A percentile compares a stretch with the other conserved stretches of the same genome.
phyloP scores from a whole-genome alignment of 2,329 filamentous ascomycete genomes.

The Lizonia empirigonia region DNA sequence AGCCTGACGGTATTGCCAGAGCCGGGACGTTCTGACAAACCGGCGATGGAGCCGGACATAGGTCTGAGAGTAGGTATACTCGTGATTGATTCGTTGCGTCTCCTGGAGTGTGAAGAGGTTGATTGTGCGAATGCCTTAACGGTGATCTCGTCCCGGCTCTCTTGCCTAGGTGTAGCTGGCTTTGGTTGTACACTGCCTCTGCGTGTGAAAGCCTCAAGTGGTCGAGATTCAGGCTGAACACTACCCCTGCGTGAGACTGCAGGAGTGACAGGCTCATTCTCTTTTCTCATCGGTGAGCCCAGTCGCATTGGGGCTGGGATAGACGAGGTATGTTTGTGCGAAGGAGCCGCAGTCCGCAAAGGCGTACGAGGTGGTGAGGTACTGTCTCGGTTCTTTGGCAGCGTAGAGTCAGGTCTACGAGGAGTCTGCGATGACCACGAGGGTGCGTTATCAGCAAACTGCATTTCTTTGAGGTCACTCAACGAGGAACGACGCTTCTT shows the following conservation, averaged over 20 bases:
- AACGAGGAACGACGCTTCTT: slow-evolving; percentile 91
- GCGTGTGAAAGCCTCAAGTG: slow-evolving; percentile 13
- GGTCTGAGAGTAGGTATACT: slow-evolving; percentile 56
- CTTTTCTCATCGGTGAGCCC: slow-evolving; percentile 54
- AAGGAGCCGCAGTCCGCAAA: slow-evolving; percentile 38
- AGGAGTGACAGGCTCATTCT: slow-evolving; percentile 48
- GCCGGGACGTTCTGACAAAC: slow-evolving; percentile 58
- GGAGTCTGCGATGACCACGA: slow-evolving; percentile 49
- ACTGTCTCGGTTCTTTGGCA: slow-evolving; percentile 30
- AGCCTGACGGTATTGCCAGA: slow-evolving; percentile 64
- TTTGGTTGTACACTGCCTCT: slow-evolving; percentile 36
- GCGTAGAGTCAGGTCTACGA: slow-evolving; percentile 33
- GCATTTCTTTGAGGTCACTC: slow-evolving; percentile 77
- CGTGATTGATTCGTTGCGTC: slow-evolving; percentile 53
- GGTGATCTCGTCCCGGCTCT: slow-evolving; percentile 43
- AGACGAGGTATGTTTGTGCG: slow-evolving; percentile 47
- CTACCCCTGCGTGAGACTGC: slow-evolving; percentile 14
- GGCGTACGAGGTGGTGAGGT: slow-evolving; percentile 42
- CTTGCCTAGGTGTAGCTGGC: slow-evolving; percentile 26
- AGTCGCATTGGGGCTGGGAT: slow-evolving; percentile 50
- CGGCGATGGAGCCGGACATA: slow-evolving; percentile 46
- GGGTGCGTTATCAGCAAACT: slow-evolving; percentile 59
- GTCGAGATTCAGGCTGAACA: slow-evolving; percentile 8
- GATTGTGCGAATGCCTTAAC: slow-evolving; percentile 44
- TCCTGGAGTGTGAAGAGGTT: slow-evolving; percentile 45